Percentiles rank a stretch among this genome's conserved stretches.
phyloP scores from a whole-genome alignment of 352 stramenopile species.

The Phytophthora pistaciae region DNA sequence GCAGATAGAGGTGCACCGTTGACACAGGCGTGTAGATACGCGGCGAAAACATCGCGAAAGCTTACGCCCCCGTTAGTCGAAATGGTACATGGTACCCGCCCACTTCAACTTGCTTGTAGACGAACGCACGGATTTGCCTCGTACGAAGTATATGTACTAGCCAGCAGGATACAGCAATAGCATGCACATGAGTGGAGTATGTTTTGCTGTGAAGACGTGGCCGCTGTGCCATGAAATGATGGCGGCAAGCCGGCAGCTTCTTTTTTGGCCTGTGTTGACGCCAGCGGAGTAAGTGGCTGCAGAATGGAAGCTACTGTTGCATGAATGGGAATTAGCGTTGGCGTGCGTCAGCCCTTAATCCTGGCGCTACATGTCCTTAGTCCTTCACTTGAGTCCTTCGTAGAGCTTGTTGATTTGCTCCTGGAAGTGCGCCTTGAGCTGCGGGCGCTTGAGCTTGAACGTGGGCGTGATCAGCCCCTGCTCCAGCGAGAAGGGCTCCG shows the following conservation, averaged over 20 bases:
- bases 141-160: too few relatives aligned
- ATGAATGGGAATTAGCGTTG: neutral
- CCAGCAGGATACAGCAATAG: too few relatives aligned
- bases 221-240: neutral
- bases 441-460: constrained; percentile 95
- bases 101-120: neutral
- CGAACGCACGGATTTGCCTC: neutral
- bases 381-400: constrained; percentile 33
- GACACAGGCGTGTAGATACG: neutral
- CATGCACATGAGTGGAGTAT: too few relatives aligned
- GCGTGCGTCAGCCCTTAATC: neutral
- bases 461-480: constrained; percentile 95
- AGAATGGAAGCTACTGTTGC: constrained; percentile 1
- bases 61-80: neutral
- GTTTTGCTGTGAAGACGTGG: neutral
- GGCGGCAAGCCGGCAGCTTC: neutral
- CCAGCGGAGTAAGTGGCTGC: neutral
- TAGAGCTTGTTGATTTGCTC: constrained; percentile 61
- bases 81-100: neutral
- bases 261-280: neutral
- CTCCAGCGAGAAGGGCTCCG: constrained; percentile 88
- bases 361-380: neutral
- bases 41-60: neutral
- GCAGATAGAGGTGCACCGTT: neutral
- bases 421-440: constrained; percentile 65